phyloP scores from a whole-genome alignment of 2,329 filamentous ascomycete genomes.

The Fusarium protoensiforme region DNA sequence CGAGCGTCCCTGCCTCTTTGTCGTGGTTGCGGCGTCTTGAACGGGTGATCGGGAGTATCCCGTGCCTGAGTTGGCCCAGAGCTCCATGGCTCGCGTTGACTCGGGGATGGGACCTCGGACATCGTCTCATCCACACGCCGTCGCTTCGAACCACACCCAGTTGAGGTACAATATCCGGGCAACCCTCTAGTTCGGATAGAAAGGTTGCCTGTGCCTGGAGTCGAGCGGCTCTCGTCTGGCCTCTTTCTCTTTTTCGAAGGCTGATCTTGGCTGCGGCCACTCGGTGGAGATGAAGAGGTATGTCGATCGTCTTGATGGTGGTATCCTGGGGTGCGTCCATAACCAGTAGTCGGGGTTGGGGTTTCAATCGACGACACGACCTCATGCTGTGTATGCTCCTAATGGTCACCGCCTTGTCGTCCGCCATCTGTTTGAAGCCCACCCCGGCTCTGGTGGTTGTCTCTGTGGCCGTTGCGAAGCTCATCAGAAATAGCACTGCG shows the following conservation, averaged over 20 bases:
- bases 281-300: not conserved
- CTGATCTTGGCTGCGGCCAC: rapidly evolving
- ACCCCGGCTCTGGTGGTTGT: not conserved
- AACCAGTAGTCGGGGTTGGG: not conserved
- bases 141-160: not conserved
- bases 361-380: not conserved
- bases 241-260: not conserved
- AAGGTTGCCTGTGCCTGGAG: not conserved
- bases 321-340: not conserved
- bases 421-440: not conserved
- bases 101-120: not conserved
- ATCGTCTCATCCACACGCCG: not conserved
- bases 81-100: not conserved
- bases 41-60: not conserved
- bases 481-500: not conserved
- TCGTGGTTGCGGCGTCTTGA: not conserved
- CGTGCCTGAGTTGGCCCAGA: not conserved
- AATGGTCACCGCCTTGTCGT: not conserved
- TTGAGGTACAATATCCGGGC: not conserved
- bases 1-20: not conserved
- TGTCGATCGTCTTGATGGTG: not conserved
- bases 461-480: not conserved
- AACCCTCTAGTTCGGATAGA: not conserved
- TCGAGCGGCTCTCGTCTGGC: not conserved
- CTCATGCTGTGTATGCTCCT: not conserved